Evolutionary conservation across 805 yeast genomes (phyloP).

Genomic region (Nakazawaea ernobii): DNA sequence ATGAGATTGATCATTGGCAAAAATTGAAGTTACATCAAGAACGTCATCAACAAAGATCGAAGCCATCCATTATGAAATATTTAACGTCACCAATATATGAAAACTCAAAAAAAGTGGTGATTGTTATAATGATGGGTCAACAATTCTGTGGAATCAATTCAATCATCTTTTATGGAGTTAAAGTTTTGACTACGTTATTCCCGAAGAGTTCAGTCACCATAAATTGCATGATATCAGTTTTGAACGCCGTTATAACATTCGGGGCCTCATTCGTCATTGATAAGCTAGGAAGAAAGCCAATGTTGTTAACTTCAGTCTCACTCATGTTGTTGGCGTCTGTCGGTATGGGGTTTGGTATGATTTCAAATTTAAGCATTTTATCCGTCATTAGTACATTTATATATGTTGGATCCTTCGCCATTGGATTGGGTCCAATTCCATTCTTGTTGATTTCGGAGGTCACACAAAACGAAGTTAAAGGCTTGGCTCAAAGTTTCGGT

Average conservation of each 20-base stretch:
- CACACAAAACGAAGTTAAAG: constrained; percentile 74
- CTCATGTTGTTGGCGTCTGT: constrained; percentile 65
- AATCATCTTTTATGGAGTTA: constrained; percentile 89
- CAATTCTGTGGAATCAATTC: constrained; percentile 93
- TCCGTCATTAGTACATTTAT: constrained; percentile 61
- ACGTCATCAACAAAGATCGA: constrained; percentile 17
- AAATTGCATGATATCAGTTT: constrained; percentile 69
- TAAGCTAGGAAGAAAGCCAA: constrained; percentile 64
- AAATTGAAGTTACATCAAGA: constrained; percentile 20
- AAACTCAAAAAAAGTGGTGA: constrained; percentile 58
- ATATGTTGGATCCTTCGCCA: constrained; percentile 67
- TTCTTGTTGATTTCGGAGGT: constrained; percentile 83
- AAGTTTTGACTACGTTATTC: constrained; percentile 63
- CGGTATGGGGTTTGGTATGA: constrained; percentile 62
- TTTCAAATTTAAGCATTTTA: constrained; percentile 35
- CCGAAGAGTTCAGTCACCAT: constrained; percentile 68
- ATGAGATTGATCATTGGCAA: constrained; percentile 26
- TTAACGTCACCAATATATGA: constrained; percentile 43
- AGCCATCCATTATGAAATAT: constrained; percentile 35
- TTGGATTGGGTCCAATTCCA: constrained; percentile 93
- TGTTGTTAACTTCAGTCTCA: constrained; percentile 58
- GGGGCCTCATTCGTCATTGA: constrained; percentile 75
- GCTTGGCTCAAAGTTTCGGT: constrained; percentile 89
- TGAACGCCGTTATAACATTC: constrained; percentile 72
- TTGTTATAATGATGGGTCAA: constrained; percentile 74